Percentiles rank a stretch among this genome's conserved stretches.
Evolutionary conservation across 164 flowering plant genomes (phyloP).

Genomic region (Vitis amurensis): DNA sequence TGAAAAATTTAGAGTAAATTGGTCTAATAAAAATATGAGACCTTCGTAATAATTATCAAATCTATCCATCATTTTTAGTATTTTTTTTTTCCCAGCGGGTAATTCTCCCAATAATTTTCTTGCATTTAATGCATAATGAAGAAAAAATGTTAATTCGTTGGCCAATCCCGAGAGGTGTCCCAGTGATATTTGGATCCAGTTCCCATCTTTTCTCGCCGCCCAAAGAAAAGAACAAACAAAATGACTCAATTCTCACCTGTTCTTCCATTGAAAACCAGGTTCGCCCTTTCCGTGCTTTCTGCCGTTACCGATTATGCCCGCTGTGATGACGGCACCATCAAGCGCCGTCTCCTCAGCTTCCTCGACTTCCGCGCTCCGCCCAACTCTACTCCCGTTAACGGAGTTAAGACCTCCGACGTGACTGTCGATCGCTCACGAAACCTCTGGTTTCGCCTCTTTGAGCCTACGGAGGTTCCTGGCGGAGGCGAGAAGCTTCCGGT

Average conservation of each 20-base stretch:
- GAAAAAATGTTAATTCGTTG: too few species aligned
- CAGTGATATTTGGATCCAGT: too few species aligned
- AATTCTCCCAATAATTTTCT: too few species aligned
- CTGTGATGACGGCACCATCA: conserved; percentile 33
- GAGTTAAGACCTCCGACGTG: conserved; percentile 37
- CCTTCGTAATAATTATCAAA: too few species aligned
- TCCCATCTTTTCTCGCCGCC: too few species aligned
- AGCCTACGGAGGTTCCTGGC: conserved; percentile 16
- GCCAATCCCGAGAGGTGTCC: too few species aligned
- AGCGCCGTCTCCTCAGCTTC: conserved; percentile 35
- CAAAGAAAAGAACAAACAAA: background rate
- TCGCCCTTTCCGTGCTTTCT: conserved; percentile 11
- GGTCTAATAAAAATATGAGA: too few species aligned
- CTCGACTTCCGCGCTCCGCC: conserved; percentile 23
- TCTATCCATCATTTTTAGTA: too few species aligned
- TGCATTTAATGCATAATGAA: too few species aligned
- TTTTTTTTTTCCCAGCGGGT: too few species aligned
- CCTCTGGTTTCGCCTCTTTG: conserved; percentile 64
- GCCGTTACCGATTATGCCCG: conserved; percentile 13
- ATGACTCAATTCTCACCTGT: background rate
- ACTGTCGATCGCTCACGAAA: conserved; percentile 37
- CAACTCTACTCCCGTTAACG: conserved; percentile 15
- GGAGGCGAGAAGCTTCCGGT: conserved; percentile 26
- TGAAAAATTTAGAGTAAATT: too few species aligned
- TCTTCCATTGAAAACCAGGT: conserved; percentile 37